Percentiles rank a stretch among this genome's conserved stretches.
phyloP scores from a whole-genome alignment of 352 stramenopile genomes.

The Globisporangium okanoganense region DNA sequence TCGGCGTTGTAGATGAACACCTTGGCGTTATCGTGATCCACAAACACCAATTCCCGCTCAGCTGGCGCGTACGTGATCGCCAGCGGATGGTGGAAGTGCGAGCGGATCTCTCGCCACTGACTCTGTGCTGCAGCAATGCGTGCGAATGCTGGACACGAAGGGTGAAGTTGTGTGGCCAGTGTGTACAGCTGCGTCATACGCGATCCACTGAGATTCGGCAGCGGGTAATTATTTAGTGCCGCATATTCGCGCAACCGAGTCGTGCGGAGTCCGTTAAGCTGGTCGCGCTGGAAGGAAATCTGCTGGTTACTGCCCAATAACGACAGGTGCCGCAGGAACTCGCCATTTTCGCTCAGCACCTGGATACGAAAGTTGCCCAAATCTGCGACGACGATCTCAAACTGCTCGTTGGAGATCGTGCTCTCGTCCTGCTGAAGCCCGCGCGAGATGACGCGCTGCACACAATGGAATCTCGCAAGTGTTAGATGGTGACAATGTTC shows the following conservation, averaged over 20 bases:
- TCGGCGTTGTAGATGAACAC: slow-evolving; percentile 51
- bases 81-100: slow-evolving; percentile 45
- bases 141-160: slow-evolving; percentile 30
- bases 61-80: slow-evolving; percentile 26
- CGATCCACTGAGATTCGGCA: slow-evolving; percentile 25
- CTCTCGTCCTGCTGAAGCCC: slow-evolving; percentile 27
- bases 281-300: slow-evolving; percentile 32
- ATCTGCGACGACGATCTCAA: slow-evolving; percentile 64
- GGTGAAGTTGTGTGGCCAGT: slow-evolving; percentile 41
- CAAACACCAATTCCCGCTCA: slow-evolving; percentile 36
- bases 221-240: slow-evolving; percentile 10
- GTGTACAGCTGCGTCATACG: slow-evolving; percentile 26
- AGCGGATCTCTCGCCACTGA: slow-evolving; percentile 24
- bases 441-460: slow-evolving; percentile 38
- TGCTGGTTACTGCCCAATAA: slow-evolving; percentile 40
- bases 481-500: neutral
- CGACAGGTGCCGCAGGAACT: slow-evolving; percentile 48
- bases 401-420: slow-evolving; percentile 56
- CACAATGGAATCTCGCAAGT: neutral
- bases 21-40: slow-evolving; percentile 51
- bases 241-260: slow-evolving; percentile 31
- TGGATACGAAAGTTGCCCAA: slow-evolving; percentile 65
- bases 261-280: slow-evolving; percentile 25
- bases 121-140: slow-evolving; percentile 27
- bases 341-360: slow-evolving; percentile 56